A percentile compares a stretch with the other conserved stretches of the same genome.
Conservation (phyloP, 208 protist species). For the Leishmania turanica region DNA sequence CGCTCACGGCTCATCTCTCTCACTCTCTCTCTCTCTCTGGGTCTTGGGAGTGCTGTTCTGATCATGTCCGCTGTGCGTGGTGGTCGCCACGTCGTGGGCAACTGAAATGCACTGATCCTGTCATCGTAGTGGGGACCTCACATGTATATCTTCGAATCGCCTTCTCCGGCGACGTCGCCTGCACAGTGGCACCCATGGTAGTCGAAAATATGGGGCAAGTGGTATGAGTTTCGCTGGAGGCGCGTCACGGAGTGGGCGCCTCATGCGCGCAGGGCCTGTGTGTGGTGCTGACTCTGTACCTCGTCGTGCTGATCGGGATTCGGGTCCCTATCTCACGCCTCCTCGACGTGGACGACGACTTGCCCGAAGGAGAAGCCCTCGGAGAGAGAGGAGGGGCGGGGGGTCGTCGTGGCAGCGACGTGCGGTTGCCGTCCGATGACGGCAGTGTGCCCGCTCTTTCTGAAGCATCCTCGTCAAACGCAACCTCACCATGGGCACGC, state of each 20-base stretch:
- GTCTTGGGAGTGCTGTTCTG: not conserved
- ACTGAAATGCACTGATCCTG: slow-evolving; percentile 28
- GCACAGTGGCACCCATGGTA: slow-evolving; percentile 12
- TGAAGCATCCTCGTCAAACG: slow-evolving; percentile 51
- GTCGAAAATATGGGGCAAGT: slow-evolving; percentile 15
- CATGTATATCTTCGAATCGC: slow-evolving; percentile 18
- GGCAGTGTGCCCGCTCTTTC: slow-evolving; percentile 39
- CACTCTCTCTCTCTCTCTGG: not conserved
- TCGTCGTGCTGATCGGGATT: slow-evolving; percentile 19
- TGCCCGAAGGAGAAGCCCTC: not conserved
- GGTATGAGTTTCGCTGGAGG: slow-evolving; percentile 17
- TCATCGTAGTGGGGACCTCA: slow-evolving; percentile 10
- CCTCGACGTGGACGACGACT: slow-evolving; percentile 9
- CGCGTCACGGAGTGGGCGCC: slow-evolving; percentile 26
- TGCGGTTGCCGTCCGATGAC: slow-evolving; percentile 10
- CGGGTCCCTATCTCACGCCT: slow-evolving; percentile 10
- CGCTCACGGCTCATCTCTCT: not conserved
- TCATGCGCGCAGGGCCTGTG: slow-evolving; percentile 21
- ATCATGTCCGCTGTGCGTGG: slow-evolving; percentile 25
- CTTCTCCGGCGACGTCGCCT: slow-evolving; percentile 27
- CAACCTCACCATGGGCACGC: slow-evolving; percentile 51
- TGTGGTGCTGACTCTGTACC: slow-evolving; percentile 28
- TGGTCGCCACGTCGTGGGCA: slow-evolving; percentile 18
- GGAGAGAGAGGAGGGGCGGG: slow-evolving; percentile 1
- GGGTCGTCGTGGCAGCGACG: slow-evolving; percentile 16